Evolutionary conservation across 2,329 filamentous ascomycete species (phyloP), one percentile per base, ranked within the genome.

Genomic region (Penicillium palitans): DNA sequence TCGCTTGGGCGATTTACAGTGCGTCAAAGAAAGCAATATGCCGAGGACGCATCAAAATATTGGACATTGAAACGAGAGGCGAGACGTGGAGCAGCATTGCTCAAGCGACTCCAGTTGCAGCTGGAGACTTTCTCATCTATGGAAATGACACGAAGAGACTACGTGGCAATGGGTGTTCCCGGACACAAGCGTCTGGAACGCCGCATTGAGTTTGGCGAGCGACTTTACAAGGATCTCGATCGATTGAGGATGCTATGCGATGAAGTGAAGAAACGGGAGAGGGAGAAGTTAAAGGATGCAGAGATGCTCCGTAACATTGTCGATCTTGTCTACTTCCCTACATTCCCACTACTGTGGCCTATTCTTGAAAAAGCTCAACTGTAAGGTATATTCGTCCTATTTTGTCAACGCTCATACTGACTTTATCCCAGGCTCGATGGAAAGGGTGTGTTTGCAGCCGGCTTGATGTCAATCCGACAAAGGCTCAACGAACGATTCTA

Each of bases 1-100:
- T 90, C 93, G 0, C 82, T 99, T 35, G 85, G 88, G 61, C 87
- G 91, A 48, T 98, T 98, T 72, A 85, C 86, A n/a, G 82, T 90
- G 37, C 86, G 89, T 31, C 96, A 95, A 72, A 87, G 92, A 52
- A 96, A 96, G 71, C 93, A 97, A 60, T 99, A 91, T 73, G 88
- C 96, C 2, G 89, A 91, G 57, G 93, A 97, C 74, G 90, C 90
- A 2, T 98, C 93, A 78, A 92, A 91, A 67, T 99, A 98, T 76
- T 99, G 95, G 95, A 98, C 95, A 0, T 77, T 99, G 62, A 99
- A 99, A 78, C 87, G 95, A 56, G 95, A 99, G 74, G 90, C 93
- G 61, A 87, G 95, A 35, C 85, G 95, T 58, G 95, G 95, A 47
- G 95, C 95, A 31, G 91, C 95, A 4, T 81, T 99, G 55, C 83